These are phyloP conservation scores for Ceratocystis huliohia DNA, from an alignment of 2,329 filamentous ascomycete species.

Conservation along the genomic window DNA sequence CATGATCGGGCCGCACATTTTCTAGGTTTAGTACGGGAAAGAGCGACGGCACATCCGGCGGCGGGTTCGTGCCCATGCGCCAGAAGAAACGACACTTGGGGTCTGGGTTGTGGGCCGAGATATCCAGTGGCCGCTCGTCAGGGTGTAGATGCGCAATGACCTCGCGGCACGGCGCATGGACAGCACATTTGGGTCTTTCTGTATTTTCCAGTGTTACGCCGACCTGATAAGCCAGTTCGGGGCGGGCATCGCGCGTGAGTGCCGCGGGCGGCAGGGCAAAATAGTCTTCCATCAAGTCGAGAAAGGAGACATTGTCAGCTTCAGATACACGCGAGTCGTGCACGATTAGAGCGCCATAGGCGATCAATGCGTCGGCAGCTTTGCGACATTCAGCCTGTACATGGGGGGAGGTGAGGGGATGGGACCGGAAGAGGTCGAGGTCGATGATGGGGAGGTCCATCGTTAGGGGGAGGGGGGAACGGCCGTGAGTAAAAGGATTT, in stretches of 20 bases:
- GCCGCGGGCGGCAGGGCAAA: constrained; percentile 42
- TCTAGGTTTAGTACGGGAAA: constrained; percentile 44
- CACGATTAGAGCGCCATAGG: constrained; percentile 46
- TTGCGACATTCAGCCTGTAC: constrained; percentile 40
- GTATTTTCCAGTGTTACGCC: constrained; percentile 51
- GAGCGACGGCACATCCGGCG: constrained; percentile 30
- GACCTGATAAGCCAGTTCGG: constrained; percentile 47
- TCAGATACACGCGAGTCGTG: constrained; percentile 48
- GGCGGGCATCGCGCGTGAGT: constrained; percentile 41
- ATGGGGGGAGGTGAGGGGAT: constrained; percentile 32
- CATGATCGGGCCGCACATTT: constrained; percentile 42
- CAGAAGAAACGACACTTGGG: constrained; percentile 54
- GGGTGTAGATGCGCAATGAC: constrained; percentile 44
- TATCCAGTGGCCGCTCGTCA: constrained; percentile 44
- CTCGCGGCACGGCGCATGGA: constrained; percentile 46
- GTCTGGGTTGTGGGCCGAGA: constrained; percentile 43
- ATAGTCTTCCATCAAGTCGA: constrained; percentile 52
- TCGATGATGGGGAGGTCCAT: constrained; percentile 50
- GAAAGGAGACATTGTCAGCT: constrained; percentile 42
- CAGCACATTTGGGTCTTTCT: constrained; percentile 50
- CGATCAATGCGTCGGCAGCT: constrained; percentile 44
- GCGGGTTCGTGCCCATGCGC: constrained; percentile 43
- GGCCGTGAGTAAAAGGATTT: background rate
- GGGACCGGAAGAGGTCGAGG: constrained; percentile 43
- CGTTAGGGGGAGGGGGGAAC: constrained; percentile 14